Evolutionary conservation across 78 protist genomes (phyloP).

Genomic region (Dictyostelium purpureum): DNA sequence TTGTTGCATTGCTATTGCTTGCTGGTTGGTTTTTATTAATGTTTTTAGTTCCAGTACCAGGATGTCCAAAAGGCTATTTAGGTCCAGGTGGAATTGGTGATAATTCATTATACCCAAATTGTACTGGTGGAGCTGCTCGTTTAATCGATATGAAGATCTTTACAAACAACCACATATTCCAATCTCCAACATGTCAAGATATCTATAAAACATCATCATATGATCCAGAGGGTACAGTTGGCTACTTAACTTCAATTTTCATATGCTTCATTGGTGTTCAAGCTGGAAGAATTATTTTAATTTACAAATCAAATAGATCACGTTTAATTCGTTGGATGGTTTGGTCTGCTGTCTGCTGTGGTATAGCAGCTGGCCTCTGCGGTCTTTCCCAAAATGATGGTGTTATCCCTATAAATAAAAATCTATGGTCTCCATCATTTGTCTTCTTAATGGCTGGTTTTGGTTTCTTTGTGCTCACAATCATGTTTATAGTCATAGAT

Average conservation of each 20-base stretch:
- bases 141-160: conserved; percentile 72
- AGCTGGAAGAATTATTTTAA: conserved; percentile 37
- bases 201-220: conserved; percentile 71
- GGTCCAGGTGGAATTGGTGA: conserved; percentile 86
- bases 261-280: conserved; percentile 86
- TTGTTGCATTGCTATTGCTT: conserved; percentile 13
- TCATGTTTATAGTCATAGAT: conserved; percentile 62
- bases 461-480: conserved; percentile 56
- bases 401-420: conserved; percentile 83
- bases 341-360: conserved; percentile 51
- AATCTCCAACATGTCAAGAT: conserved; percentile 48
- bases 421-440: conserved; percentile 87
- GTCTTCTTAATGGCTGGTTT: conserved; percentile 74
- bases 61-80: conserved; percentile 84
- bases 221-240: conserved; percentile 88
- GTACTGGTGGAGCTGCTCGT: conserved; percentile 88
- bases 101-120: conserved; percentile 16
- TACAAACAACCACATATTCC: conserved; percentile 66
- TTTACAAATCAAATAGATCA: not conserved
- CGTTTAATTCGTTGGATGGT: conserved; percentile 69
- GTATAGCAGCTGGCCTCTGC: conserved; percentile 74
- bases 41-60: conserved; percentile 73
- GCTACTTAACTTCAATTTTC: conserved; percentile 81
- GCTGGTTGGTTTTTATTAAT: conserved; percentile 57
- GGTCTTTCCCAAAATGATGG: conserved; percentile 70